phyloP scores from a whole-genome alignment of 1,284 basidiomycete species.

The Cryptococcus neoformans region DNA sequence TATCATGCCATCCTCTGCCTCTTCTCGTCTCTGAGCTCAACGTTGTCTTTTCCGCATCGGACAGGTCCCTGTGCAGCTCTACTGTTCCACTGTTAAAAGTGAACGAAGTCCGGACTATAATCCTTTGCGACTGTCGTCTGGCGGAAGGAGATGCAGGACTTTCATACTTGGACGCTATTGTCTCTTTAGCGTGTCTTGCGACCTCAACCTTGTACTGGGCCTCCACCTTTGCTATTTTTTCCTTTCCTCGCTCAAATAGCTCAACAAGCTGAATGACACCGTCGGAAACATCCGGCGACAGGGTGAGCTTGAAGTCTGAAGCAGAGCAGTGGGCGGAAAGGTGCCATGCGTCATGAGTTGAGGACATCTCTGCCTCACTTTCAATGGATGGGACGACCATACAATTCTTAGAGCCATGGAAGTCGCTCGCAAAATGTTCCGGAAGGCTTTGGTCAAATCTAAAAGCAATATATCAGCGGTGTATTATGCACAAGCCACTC shows the following conservation, averaged over 20 bases:
- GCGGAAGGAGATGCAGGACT: constrained; percentile 9
- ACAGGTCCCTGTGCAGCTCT: constrained; percentile 30
- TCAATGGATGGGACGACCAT: constrained; percentile 62
- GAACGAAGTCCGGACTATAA: constrained; percentile 65
- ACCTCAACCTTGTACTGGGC: constrained; percentile 47
- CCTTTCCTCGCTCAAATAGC: constrained; percentile 78
- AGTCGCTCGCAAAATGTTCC: constrained; percentile 67
- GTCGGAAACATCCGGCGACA: constrained; percentile 76
- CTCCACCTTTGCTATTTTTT: constrained; percentile 64
- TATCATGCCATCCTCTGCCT: constrained; percentile 33
- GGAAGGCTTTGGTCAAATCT: constrained; percentile 72
- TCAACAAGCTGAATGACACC: constrained; percentile 76
- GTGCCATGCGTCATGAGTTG: constrained; percentile 57
- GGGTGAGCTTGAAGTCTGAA: constrained; percentile 78
- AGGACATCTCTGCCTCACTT: constrained; percentile 68
- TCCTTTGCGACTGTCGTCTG: constrained; percentile 12
- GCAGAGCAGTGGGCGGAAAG: constrained; percentile 69
- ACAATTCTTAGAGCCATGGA: constrained; percentile 68
- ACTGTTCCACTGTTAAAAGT: constrained; percentile 70
- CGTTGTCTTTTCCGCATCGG: constrained; percentile 9
- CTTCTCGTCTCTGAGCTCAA: constrained; percentile 7
- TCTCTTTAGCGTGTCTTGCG: constrained; percentile 20
- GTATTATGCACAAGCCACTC: constrained; percentile 2
- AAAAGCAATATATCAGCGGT: background rate
- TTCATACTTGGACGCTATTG: constrained; percentile 28